A percentile compares a stretch with the other conserved stretches of the same genome.
phyloP scores from a whole-genome alignment of 306 rosid species.

The Citrullus amarus region DNA sequence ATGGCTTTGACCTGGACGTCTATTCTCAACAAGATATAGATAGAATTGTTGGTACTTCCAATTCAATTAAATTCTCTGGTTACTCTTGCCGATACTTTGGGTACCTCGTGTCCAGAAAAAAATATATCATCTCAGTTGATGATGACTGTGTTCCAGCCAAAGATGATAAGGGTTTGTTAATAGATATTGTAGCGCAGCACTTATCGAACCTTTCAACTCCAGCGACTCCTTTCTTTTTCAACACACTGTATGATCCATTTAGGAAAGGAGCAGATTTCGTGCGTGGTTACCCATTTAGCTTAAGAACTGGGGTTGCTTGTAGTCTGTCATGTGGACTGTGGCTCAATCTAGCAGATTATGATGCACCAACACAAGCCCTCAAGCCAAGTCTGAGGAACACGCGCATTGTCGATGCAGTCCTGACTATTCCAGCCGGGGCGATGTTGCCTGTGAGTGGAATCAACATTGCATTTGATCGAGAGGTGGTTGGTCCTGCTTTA shows the following conservation, averaged over 20 bases:
- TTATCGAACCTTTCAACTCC: slow-evolving; percentile 68
- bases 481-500: slow-evolving; percentile 67
- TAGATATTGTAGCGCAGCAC: slow-evolving; percentile 74
- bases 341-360: slow-evolving; percentile 85
- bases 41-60: slow-evolving; percentile 53
- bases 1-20: slow-evolving; percentile 57
- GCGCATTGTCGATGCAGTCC: slow-evolving; percentile 82
- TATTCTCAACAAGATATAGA: slow-evolving; percentile 58
- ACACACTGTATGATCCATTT: slow-evolving; percentile 89
- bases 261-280: slow-evolving; percentile 90
- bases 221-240: slow-evolving; percentile 98
- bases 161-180: slow-evolving; percentile 41
- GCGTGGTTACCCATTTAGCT: slow-evolving; percentile 98
- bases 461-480: slow-evolving; percentile 82
- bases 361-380: slow-evolving; percentile 97
- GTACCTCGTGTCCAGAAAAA: slow-evolving; percentile 63
- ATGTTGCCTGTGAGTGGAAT: slow-evolving; percentile 89
- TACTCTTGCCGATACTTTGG: slow-evolving; percentile 95
- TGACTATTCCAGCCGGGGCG: slow-evolving; percentile 66
- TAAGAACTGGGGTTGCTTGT: slow-evolving; percentile 74
- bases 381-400: slow-evolving; percentile 52
- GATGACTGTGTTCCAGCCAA: slow-evolving; percentile 86
- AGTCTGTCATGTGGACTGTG: slow-evolving; percentile 87
- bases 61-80: slow-evolving; percentile 62
- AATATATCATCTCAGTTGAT: slow-evolving; percentile 72